A percentile compares a stretch with the other conserved stretches of the same genome.
These are phyloP conservation scores for Microdochium bolleyi DNA, from an alignment of 2,329 filamentous ascomycete species.

Conservation along the genomic window DNA sequence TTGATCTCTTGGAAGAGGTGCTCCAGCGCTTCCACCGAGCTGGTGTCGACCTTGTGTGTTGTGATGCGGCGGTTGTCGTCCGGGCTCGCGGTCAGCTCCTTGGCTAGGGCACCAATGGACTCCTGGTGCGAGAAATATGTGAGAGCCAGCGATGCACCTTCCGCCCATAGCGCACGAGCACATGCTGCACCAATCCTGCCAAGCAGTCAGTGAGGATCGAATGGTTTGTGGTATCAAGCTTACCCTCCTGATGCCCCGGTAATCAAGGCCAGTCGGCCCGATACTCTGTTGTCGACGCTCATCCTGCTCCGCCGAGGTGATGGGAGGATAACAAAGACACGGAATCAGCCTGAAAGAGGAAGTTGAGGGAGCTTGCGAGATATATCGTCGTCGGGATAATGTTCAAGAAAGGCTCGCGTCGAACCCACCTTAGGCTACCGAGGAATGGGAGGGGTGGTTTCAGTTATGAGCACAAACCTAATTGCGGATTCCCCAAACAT, in stretches of 20 bases:
- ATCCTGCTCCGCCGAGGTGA: conserved; percentile 16
- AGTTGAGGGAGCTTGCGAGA: neutral
- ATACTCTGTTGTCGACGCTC: conserved; percentile 21
- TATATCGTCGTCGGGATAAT: too few relatives aligned
- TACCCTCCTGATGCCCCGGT: conserved; percentile 26
- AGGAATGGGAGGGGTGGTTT: neutral
- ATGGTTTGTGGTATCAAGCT: neutral
- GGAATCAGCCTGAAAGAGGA: too few relatives aligned
- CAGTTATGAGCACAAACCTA: neutral
- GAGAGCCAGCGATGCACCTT: conserved; percentile 23
- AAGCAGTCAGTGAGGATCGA: neutral
- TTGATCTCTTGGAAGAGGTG: conserved; percentile 46
- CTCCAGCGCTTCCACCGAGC: conserved; percentile 41
- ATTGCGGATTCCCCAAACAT: too few relatives aligned
- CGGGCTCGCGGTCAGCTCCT: conserved; percentile 11
- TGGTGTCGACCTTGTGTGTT: conserved; percentile 50
- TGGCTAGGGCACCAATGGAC: conserved; percentile 16
- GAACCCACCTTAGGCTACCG: neutral
- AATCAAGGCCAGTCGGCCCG: conserved; percentile 23
- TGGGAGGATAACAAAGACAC: too few relatives aligned
- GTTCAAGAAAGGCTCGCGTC: too few relatives aligned
- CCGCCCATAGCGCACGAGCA: conserved; percentile 21
- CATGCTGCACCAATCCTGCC: conserved; percentile 23
- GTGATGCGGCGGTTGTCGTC: conserved; percentile 28
- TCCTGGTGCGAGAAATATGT: conserved; percentile 20